Conservation (phyloP, 2,329 filamentous ascomycete genomes). For the Penicillium sp. region DNA sequence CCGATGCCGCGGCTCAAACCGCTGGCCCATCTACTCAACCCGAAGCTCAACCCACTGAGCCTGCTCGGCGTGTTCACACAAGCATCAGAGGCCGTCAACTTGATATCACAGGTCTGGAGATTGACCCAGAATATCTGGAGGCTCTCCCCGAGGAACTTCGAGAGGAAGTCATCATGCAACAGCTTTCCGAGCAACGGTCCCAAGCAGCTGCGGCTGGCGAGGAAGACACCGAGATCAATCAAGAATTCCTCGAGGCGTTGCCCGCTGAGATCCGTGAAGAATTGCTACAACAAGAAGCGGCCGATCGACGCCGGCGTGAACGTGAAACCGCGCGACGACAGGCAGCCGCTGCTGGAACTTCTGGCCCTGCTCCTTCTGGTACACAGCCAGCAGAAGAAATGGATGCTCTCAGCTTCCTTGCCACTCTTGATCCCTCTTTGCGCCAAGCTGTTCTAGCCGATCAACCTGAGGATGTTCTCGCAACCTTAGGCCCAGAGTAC, state of each 20-base stretch:
- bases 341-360: slow-evolving; percentile 44
- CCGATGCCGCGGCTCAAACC: slow-evolving; percentile 38
- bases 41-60: slow-evolving; percentile 50
- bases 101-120: slow-evolving; percentile 91
- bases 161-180: slow-evolving; percentile 92
- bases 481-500: slow-evolving; percentile 79
- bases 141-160: slow-evolving; percentile 96
- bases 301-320: slow-evolving; percentile 83
- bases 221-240: slow-evolving; percentile 67
- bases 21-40: slow-evolving; percentile 39
- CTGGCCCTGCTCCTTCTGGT: slow-evolving; percentile 32
- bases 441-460: slow-evolving; percentile 87
- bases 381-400: slow-evolving; percentile 68
- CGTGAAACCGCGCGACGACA: slow-evolving; percentile 76
- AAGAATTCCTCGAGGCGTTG: slow-evolving; percentile 89
- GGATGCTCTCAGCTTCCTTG: slow-evolving; percentile 87
- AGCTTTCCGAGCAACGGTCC: slow-evolving; percentile 77
- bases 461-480: slow-evolving; percentile 83
- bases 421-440: slow-evolving; percentile 80
- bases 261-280: slow-evolving; percentile 88
- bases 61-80: slow-evolving; percentile 66
- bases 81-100: slow-evolving; percentile 82
- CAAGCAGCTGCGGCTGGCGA: slow-evolving; percentile 70
- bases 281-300: slow-evolving; percentile 83
- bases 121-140: slow-evolving; percentile 90